These are phyloP conservation scores for Neurospora sp. DNA, from an alignment of 495 filamentous ascomycete species.

Conservation along the genomic window DNA sequence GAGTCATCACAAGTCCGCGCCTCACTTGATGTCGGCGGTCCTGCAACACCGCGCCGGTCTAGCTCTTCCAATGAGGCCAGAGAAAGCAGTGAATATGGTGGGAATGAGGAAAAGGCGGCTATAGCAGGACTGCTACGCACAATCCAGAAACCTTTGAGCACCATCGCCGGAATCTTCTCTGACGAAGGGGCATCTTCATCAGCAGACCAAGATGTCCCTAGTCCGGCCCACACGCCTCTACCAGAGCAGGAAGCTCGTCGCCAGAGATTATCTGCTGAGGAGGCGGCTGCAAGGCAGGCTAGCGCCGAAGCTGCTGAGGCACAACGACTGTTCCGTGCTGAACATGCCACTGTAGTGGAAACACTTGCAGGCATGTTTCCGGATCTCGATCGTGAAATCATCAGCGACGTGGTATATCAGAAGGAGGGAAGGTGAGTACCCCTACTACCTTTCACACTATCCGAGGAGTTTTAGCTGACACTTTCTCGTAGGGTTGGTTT, in stretches of 20 bases:
- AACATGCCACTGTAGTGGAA: constrained; percentile 87
- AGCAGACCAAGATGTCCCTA: constrained; percentile 28
- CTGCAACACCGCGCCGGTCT: constrained; percentile 28
- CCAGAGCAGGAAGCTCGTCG: constrained; percentile 34
- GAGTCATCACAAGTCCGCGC: constrained; percentile 25
- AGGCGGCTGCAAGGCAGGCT: constrained; percentile 88
- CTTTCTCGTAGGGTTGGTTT: constrained; percentile 58
- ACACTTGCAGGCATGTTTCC: constrained; percentile 90
- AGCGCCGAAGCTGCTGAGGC: constrained; percentile 89
- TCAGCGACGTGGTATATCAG: constrained; percentile 85
- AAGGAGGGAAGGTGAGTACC: constrained; percentile 77
- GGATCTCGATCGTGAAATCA: constrained; percentile 78
- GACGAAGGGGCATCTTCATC: constrained; percentile 49
- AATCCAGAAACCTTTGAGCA: constrained; percentile 83
- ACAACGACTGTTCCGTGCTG: constrained; percentile 67
- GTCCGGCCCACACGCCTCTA: constrained; percentile 48
- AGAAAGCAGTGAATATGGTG: constrained; percentile 21
- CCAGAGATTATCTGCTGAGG: constrained; percentile 56
- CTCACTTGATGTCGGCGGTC: constrained; percentile 36
- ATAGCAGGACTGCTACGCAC: constrained; percentile 80
- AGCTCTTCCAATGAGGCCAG: constrained; percentile 32
- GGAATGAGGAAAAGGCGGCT: constrained; percentile 62
- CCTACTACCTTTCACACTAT: not conserved
- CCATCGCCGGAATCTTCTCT: constrained; percentile 95
- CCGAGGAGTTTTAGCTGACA: constrained; percentile 12